Evolutionary conservation across 331 rosid genomes (phyloP).

Genomic region (Arachis monticola): DNA sequence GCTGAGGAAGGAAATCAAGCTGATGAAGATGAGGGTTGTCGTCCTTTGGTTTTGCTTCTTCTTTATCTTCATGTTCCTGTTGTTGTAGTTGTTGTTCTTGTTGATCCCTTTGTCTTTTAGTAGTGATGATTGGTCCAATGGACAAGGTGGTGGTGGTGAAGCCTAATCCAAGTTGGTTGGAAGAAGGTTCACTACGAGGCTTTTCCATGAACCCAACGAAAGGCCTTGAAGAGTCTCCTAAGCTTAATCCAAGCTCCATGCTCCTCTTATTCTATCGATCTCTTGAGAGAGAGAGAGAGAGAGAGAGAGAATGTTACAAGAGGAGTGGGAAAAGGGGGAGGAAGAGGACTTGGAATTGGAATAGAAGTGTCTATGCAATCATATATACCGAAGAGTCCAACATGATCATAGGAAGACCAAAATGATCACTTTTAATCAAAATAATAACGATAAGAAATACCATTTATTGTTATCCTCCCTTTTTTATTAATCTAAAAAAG

Average conservation of each 20-base stretch:
- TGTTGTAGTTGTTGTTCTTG: neutral
- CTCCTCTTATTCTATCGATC: conserved; percentile 13
- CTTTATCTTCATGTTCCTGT: neutral
- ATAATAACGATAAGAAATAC: neutral
- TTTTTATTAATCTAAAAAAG: neutral
- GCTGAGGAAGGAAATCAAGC: conserved; percentile 72
- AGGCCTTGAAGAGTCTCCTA: conserved; percentile 62
- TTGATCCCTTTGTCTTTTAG: conserved; percentile 27
- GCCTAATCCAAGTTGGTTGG: conserved; percentile 47
- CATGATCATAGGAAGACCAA: conserved; percentile 47
- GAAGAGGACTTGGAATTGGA: conserved; percentile 42
- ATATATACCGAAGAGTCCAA: conserved; percentile 24
- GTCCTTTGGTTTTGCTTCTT: conserved; percentile 18
- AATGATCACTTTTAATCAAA: conserved; percentile 26
- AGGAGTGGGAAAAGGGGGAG: conserved; percentile 21
- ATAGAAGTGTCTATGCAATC: conserved; percentile 47
- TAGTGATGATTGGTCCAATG: conserved; percentile 50
- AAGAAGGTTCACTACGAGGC: conserved; percentile 29
- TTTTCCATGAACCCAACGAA: conserved; percentile 51
- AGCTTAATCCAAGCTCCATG: conserved; percentile 72
- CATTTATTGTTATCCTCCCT: too few relatives aligned
- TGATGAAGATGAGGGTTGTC: conserved; percentile 44
- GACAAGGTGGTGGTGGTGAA: conserved; percentile 66
- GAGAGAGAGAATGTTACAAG: too few relatives aligned
- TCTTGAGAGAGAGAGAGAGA: neutral